phyloP scores from a whole-genome alignment of 257 asterid genomes.

The Nicotiana noctiflora region DNA sequence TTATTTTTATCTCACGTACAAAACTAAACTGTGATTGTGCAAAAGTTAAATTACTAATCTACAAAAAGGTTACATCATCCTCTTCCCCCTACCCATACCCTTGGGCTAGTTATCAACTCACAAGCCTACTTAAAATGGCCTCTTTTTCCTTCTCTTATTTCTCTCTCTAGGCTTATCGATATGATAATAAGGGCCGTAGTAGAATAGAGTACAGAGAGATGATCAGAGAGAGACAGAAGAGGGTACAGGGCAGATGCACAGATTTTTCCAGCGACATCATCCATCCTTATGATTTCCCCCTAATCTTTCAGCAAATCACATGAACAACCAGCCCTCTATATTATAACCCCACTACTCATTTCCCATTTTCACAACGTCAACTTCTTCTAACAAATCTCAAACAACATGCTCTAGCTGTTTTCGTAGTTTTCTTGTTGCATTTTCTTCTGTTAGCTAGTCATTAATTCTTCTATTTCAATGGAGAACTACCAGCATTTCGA shows the following conservation, averaged over 20 bases:
- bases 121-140: neutral
- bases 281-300: conserved; percentile 27
- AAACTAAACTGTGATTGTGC: no score
- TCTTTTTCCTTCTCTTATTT: conserved; percentile 2
- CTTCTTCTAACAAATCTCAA: neutral
- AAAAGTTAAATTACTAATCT: neutral
- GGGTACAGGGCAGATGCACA: conserved; percentile 24
- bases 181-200: conserved; percentile 25
- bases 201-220: conserved; percentile 29
- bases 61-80: conserved; percentile 28
- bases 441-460: neutral
- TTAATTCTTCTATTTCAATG: conserved; percentile 20
- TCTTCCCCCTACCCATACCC: neutral
- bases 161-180: conserved; percentile 37
- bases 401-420: neutral
- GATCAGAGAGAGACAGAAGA: conserved; percentile 23
- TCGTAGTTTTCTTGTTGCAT: neutral
- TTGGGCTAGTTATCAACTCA: conserved; percentile 6
- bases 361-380: neutral
- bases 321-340: conserved; percentile 14
- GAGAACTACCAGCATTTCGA: conserved; percentile 32
- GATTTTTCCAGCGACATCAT: conserved; percentile 25
- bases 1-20: no score
- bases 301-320: conserved; percentile 44
- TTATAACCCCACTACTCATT: conserved; percentile 12